A percentile compares a stretch with the other conserved stretches of the same genome.
Conservation (phyloP, 148 eudicot species). For the Pouteria glomerata region DNA sequence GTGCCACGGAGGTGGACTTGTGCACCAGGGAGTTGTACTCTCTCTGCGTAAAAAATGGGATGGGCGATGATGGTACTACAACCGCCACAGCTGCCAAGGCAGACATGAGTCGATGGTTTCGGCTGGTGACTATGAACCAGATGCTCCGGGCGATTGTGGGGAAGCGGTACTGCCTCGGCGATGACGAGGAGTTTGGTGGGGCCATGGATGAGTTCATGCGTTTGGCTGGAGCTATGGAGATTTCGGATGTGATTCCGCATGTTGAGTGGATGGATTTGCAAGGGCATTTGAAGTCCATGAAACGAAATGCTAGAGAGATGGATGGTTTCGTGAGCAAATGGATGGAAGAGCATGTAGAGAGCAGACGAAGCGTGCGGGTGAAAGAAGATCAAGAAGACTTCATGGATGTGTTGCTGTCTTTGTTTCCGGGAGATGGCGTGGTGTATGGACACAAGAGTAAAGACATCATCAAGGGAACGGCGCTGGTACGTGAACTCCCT, state of each 20-base stretch:
- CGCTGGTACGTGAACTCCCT: constrained; percentile 1
- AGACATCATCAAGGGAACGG: constrained; percentile 12
- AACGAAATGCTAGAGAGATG: not conserved
- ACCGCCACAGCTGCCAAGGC: not conserved
- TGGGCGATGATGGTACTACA: too few species aligned
- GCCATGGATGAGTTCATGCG: not conserved
- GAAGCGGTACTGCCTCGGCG: not conserved
- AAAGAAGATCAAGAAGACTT: constrained; percentile 11
- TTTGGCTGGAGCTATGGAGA: not conserved
- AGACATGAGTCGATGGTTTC: not conserved
- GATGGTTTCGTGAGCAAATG: not conserved
- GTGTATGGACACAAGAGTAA: constrained; percentile 3
- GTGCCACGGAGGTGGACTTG: not conserved
- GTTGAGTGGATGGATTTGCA: not conserved
- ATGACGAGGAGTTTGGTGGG: not conserved
- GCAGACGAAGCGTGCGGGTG: not conserved
- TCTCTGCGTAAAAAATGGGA: not conserved
- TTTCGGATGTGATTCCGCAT: not conserved
- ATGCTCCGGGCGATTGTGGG: not conserved
- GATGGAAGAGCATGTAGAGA: not conserved
- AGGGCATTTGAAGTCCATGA: not conserved
- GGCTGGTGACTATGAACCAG: not conserved
- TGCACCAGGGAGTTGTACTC: not conserved
- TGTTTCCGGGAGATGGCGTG: not conserved
- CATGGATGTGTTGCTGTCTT: constrained; percentile 18